Evolutionary conservation across 2,329 filamentous ascomycete genomes (phyloP), one percentile per base, ranked within the genome.

Genomic region (Alternaria sp.): DNA sequence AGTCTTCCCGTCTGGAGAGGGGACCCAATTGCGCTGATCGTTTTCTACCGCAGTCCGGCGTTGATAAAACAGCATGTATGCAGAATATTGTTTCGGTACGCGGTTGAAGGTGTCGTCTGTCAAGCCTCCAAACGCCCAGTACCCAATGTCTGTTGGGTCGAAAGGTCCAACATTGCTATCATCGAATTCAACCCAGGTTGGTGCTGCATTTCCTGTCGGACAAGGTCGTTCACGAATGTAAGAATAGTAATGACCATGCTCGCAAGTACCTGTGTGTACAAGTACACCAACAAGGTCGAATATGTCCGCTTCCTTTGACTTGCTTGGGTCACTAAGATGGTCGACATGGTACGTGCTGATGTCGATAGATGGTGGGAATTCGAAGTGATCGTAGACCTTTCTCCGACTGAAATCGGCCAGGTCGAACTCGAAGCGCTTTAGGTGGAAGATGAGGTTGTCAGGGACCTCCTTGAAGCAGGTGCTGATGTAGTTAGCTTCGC

Each of bases 1-100:
- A 9, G 83, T 81, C n/a, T 86, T 81, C 45, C 57, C 67, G 9
- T 65, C 61, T 10, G 72, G 59, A 28, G 71, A 84, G 80, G 49
- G 88, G 72, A 28, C 70, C 66, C 74, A 75, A 43, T 70, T 62
- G 5, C 55, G 49, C 36, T 73, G 68, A 32, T 78, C 75, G 11
- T 72, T 62, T 9, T 83, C 81, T 57, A 94, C 83, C 5, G 87
- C 87, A 0, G 89, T 89, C 4, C 89, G 87, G 50, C 95, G 89
- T 77, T 97, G 92, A 77, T 99, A 99, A 78, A 99, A 98, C 9
- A 99, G 85, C 92, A 99, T 98, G 78, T 99, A 99, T 12, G 94
- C 95, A 76, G 93, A 98, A 56, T 71, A 78, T 41, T 71, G 67
- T 57, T 79, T 79, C 53, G 67, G 69, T 34, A 69, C 66, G 7